These are phyloP conservation scores for Aureobasidium sp. DNA, from an alignment of 2,329 filamentous ascomycete species.

Conservation along the genomic window DNA sequence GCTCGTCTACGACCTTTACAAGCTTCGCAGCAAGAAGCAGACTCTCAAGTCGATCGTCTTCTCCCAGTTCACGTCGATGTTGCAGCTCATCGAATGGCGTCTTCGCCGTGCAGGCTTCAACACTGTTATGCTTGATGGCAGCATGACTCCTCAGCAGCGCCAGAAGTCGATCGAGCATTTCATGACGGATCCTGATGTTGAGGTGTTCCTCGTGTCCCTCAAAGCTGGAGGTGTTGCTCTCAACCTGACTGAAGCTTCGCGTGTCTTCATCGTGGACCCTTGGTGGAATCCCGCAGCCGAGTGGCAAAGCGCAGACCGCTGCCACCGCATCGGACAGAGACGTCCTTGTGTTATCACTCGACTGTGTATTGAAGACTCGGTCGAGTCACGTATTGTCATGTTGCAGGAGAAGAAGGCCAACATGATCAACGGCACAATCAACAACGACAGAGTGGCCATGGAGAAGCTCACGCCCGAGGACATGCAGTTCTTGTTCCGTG, in stretches of 20 bases:
- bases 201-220: constrained; percentile 91
- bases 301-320: constrained; percentile 87
- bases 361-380: constrained; percentile 92
- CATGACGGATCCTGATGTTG: constrained; percentile 89
- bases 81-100: constrained; percentile 95
- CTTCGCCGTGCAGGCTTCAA: constrained; percentile 94
- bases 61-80: constrained; percentile 94
- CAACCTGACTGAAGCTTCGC: constrained; percentile 88
- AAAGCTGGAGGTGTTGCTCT: constrained; percentile 94
- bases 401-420: constrained; percentile 98
- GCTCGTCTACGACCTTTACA: constrained; percentile 88
- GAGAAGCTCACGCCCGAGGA: constrained; percentile 86
- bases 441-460: constrained; percentile 84
- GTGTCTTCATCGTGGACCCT: constrained; percentile 94
- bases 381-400: constrained; percentile 90
- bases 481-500: constrained; percentile 93
- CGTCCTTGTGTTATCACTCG: constrained; percentile 91
- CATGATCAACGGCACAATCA: constrained; percentile 96
- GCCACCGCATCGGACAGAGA: constrained; percentile 88
- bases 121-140: constrained; percentile 96
- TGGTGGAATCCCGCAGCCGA: constrained; percentile 99
- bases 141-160: constrained; percentile 89
- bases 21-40: constrained; percentile 82
- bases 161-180: constrained; percentile 94
- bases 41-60: constrained; percentile 97